Evolutionary conservation across 208 protist species (phyloP), one percentile per base, ranked within the genome.

Genomic region (Leptomonas seymouri): DNA sequence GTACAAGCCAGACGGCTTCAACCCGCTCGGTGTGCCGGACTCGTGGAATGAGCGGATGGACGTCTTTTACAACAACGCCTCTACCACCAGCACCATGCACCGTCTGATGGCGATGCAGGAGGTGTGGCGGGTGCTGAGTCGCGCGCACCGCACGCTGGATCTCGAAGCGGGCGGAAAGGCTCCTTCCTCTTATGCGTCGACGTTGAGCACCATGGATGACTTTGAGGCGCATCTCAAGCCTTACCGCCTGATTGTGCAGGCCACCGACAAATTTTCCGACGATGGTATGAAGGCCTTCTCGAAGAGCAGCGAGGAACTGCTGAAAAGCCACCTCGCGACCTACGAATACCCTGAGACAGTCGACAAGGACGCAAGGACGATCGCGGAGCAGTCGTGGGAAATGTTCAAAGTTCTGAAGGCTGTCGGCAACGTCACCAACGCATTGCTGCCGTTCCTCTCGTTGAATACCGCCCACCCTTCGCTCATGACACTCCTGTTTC

Each of bases 21-120:
- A 70, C 61, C 85, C 93, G 11, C 84, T 97, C 14, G 90, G 93
- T 23, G 89, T 96, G 60, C 79, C 88, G 30, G 93, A 97, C 76
- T 95, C 93, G 48, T 97, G 93, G 91, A 86, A 82, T 71, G 91
- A 96, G 76, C 85, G 93, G 15, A 95, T 97, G 55, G 90, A 97
- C 70, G 83, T 85, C 28, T 96, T 91, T 74, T 97, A 97, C 80
- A 77, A 81, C 56, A 93, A 87, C 54, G 78, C 89, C 41, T 51
- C 71, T 28, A 64, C 79, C 25, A 56, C 74, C 36, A 79, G 78
- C 50, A 93, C 86, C 30, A 61, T 81, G 34, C 73, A 78, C 18
- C 85, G 90, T 14, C 71, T 90, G 25, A 60, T 55, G 12, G 80
- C 67, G 23, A 63, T 94, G 64, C 80, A 82, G 23, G 71, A 82